A percentile compares a stretch with the other conserved stretches of the same genome.
Conservation (phyloP, 225 moss, liverwort and hornwort species). For the Neckera pumila region DNA sequence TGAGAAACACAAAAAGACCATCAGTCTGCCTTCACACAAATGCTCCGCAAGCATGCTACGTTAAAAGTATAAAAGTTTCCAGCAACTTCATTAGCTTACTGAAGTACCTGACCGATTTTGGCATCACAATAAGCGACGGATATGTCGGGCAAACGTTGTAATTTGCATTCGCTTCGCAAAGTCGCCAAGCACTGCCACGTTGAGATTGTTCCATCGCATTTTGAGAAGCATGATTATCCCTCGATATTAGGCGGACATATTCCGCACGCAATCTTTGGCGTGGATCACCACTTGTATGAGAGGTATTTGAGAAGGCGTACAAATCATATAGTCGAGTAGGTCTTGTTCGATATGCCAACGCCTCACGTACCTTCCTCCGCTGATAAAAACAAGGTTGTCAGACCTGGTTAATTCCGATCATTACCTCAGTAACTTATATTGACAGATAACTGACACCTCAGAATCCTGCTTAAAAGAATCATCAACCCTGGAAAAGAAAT, state of each 20-base stretch:
- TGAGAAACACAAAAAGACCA: not conserved
- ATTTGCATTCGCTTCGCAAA: slow-evolving; percentile 68
- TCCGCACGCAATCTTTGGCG: slow-evolving; percentile 65
- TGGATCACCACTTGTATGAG: slow-evolving; percentile 42
- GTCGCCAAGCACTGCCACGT: slow-evolving; percentile 44
- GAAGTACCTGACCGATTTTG: slow-evolving; percentile 70
- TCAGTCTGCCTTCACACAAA: not conserved
- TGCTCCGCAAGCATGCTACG: not conserved
- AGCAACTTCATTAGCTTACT: not conserved
- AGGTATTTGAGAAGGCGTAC: slow-evolving; percentile 62
- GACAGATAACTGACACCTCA: not conserved
- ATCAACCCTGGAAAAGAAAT: not conserved
- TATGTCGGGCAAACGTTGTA: slow-evolving; percentile 77
- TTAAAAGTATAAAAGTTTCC: not conserved
- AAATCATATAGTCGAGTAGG: slow-evolving; percentile 70
- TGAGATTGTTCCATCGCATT: slow-evolving; percentile 14
- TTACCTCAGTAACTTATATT: not conserved
- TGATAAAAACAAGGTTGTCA: slow-evolving; percentile 30
- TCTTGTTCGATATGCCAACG: slow-evolving; percentile 54
- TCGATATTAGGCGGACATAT: slow-evolving; percentile 61
- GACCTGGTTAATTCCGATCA: not conserved
- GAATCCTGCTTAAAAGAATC: not conserved
- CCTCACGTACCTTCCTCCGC: slow-evolving; percentile 75
- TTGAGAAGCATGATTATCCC: slow-evolving; percentile 8
- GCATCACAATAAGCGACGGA: slow-evolving; percentile 86